Evolutionary conservation across 352 stramenopile genomes (phyloP).

Genomic region (Blastocystis sp.): DNA sequence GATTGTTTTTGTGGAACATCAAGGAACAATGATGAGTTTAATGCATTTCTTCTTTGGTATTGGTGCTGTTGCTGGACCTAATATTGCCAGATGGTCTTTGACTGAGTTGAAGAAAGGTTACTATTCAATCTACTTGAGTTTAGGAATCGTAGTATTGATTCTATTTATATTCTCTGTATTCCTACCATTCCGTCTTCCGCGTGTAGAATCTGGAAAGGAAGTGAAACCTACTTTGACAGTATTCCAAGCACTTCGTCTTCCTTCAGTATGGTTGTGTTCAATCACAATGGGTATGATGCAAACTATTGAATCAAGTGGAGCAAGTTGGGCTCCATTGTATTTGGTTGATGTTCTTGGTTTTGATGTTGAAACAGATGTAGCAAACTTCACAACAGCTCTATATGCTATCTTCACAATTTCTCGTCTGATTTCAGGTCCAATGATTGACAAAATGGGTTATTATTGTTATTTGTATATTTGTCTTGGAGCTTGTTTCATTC

Average conservation of each 20-base stretch:
- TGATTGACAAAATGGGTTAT: slow-evolving; percentile 12
- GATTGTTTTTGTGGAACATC: background rate
- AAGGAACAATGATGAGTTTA: slow-evolving; percentile 37
- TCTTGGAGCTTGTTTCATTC: background rate
- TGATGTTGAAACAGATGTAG: background rate
- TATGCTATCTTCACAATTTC: slow-evolving; percentile 37
- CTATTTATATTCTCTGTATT: background rate
- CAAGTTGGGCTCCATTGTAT: slow-evolving; percentile 16
- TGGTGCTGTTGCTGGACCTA: background rate
- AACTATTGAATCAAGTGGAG: background rate
- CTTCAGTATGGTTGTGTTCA: slow-evolving; percentile 20
- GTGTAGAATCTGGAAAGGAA: background rate
- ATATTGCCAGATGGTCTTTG: background rate
- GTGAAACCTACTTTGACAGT: background rate
- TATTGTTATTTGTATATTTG: slow-evolving; percentile 35
- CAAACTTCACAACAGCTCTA: background rate
- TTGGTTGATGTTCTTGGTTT: slow-evolving; percentile 9
- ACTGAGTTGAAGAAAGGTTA: background rate
- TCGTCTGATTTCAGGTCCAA: background rate
- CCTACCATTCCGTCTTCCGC: background rate
- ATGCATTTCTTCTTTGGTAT: slow-evolving; percentile 36
- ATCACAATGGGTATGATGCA: slow-evolving; percentile 7
- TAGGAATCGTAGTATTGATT: background rate
- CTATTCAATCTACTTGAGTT: slow-evolving; percentile 11
- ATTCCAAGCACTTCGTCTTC: background rate